phyloP scores from a whole-genome alignment of 805 yeast species.

The Saturnispora sekii region DNA sequence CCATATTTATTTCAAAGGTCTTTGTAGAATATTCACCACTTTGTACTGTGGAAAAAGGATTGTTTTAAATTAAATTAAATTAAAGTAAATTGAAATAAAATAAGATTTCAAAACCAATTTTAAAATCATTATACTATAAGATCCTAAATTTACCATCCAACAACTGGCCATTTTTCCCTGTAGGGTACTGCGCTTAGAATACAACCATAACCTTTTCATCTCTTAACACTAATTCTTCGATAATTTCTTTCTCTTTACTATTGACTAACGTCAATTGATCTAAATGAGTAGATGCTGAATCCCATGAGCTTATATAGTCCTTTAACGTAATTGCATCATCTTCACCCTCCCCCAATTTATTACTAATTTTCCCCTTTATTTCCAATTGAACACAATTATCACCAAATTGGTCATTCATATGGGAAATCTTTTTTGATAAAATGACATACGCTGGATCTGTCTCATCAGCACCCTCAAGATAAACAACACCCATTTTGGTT shows the following conservation, averaged over 20 bases:
- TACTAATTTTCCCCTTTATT: background rate
- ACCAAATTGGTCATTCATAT: background rate
- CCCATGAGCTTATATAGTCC: constrained; percentile 4
- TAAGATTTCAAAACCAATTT: background rate
- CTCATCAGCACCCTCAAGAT: constrained; percentile 5
- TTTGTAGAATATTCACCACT: too few species aligned
- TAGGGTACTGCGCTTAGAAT: constrained; percentile 7
- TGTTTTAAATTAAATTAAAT: too few species aligned
- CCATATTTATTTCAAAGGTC: too few species aligned
- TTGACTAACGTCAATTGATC: constrained; percentile 19
- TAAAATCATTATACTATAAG: constrained; percentile 25
- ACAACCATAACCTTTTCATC: constrained; percentile 21
- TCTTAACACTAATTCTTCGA: constrained; percentile 13
- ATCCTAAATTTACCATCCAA: background rate
- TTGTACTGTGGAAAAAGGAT: too few species aligned
- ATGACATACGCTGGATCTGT: background rate
- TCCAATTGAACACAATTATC: constrained; percentile 1
- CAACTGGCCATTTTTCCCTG: background rate
- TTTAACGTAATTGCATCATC: constrained; percentile 2
- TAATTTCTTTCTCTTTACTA: constrained; percentile 7
- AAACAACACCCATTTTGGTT: constrained; percentile 4
- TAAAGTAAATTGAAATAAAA: too few species aligned
- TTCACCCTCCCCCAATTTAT: background rate
- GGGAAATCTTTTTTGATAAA: background rate
- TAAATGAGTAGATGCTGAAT: constrained; percentile 6